These are phyloP conservation scores for Trichosporon ovoides DNA, from an alignment of 1,284 basidiomycete genomes.

Conservation along the genomic window DNA sequence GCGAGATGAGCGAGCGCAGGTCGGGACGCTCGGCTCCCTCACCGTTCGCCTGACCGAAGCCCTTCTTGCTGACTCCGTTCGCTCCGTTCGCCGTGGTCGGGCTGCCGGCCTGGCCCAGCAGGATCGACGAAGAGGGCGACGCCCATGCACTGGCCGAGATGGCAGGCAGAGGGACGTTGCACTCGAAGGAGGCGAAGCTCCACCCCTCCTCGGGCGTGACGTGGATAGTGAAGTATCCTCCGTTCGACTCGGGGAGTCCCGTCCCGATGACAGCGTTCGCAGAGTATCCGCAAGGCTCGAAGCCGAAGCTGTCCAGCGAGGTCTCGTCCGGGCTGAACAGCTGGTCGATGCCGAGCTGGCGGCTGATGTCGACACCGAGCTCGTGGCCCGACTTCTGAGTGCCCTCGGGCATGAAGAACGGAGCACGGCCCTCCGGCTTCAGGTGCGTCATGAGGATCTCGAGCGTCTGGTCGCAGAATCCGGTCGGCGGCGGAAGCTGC, in stretches of 20 bases:
- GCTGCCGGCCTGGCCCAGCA: not conserved
- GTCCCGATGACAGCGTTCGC: slow-evolving; percentile 79
- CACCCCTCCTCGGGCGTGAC: slow-evolving; percentile 96
- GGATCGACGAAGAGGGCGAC: not conserved
- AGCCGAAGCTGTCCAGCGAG: slow-evolving; percentile 85
- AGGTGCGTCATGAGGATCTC: slow-evolving; percentile 98
- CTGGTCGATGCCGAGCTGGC: slow-evolving; percentile 70
- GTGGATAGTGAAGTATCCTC: slow-evolving; percentile 97
- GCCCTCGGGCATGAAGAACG: slow-evolving; percentile 66
- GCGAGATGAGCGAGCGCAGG: slow-evolving; percentile 71
- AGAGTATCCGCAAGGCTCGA: slow-evolving; percentile 93
- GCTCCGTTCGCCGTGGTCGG: not conserved
- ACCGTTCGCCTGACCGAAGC: not conserved
- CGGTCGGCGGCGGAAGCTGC: slow-evolving; percentile 9
- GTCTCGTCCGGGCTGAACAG: slow-evolving; percentile 79
- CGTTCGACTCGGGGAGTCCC: slow-evolving; percentile 50
- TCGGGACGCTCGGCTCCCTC: slow-evolving; percentile 51
- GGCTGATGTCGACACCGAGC: slow-evolving; percentile 65
- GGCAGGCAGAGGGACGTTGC: slow-evolving; percentile 73
- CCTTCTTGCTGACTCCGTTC: slow-evolving; percentile 13
- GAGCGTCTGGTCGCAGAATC: slow-evolving; percentile 73
- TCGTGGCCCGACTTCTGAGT: slow-evolving; percentile 51
- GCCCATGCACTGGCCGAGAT: not conserved
- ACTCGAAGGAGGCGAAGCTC: slow-evolving; percentile 98
- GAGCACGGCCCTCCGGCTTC: slow-evolving; percentile 64